Evolutionary conservation across 2,329 filamentous ascomycete genomes (phyloP), one percentile per base, ranked within the genome.

Genomic region (Sclerotinia trifoliorum): DNA sequence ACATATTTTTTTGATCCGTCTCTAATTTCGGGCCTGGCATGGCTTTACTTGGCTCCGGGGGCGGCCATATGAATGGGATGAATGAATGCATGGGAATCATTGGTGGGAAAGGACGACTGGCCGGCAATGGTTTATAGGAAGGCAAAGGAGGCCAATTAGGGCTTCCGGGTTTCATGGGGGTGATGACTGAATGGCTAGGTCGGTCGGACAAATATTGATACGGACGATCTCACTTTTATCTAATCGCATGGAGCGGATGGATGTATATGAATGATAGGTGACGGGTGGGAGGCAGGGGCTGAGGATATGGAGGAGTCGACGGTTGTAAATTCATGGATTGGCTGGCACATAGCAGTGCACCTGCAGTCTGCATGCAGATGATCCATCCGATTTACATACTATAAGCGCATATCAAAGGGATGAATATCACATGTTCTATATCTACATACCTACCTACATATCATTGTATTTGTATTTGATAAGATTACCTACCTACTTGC

Each of bases 301-400:
- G n/a, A n/a, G n/a, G 29, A 15, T 17, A 48, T 24, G 39, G n/a
- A 48, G 35, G 15, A 26, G 29, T 51, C n/a, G 60, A 49, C 8
- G 32, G 29, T 39, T 63, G 46, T 32, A 63, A 51, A 63, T 51
- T 51, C 35, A 51, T 15, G 4, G 39, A 13, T 42, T 49, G 60
- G n/a, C n/a, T 26, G 29, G 60, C 46, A 51, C 46, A 63, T 51
- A 39, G 46, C 17, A 62, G 60, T 51, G 60, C 39, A 42, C 39
- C 39, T 42, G 15, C 39, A 17, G 39, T 5, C 39, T 42, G 39
- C n/a, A 35, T 42, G 39, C n/a, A 35, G 26, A 11, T 21, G 60
- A 62, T 51, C 5, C 60, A 26, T 42, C 39, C 39, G 15, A 17
- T 51, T 51, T 51, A 26, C 55, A 42, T 57, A 57, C 55, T 39